Evolutionary conservation across 2,329 filamentous ascomycete species (phyloP).

Genomic region (Pestalotiopsis sp.): DNA sequence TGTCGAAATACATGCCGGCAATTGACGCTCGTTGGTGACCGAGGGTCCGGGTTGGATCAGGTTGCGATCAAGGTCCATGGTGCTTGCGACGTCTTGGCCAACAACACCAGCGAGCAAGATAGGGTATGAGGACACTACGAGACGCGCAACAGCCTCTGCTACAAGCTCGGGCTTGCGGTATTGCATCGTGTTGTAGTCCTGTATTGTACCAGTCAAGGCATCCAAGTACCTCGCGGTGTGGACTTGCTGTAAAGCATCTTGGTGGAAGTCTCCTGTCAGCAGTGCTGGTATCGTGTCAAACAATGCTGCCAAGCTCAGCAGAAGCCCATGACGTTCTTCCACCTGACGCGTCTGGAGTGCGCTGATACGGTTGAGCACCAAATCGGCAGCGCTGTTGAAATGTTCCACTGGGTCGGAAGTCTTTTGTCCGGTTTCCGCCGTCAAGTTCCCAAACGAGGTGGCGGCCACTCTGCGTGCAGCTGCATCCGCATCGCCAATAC

Average conservation of each 20-base stretch:
- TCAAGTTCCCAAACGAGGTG: slow-evolving; percentile 65
- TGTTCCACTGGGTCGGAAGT: slow-evolving; percentile 24
- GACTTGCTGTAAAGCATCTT: slow-evolving; percentile 11
- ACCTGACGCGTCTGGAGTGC: slow-evolving; percentile 59
- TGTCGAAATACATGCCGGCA: background rate
- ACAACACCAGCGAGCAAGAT: slow-evolving; percentile 43
- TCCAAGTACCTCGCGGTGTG: slow-evolving; percentile 26
- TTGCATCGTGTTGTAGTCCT: slow-evolving; percentile 41
- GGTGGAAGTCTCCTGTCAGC: slow-evolving; percentile 13
- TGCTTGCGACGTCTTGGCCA: background rate
- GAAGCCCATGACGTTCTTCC: slow-evolving; percentile 70
- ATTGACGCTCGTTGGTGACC: background rate
- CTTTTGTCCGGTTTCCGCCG: slow-evolving; percentile 38
- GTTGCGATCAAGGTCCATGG: background rate
- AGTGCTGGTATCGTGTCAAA: slow-evolving; percentile 49
- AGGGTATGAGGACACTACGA: slow-evolving; percentile 57
- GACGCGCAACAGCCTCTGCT: slow-evolving; percentile 61
- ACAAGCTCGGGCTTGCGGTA: slow-evolving; percentile 67
- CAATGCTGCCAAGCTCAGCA: slow-evolving; percentile 63
- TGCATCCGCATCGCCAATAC: slow-evolving; percentile 78
- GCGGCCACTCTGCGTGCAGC: slow-evolving; percentile 74
- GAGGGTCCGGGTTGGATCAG: background rate
- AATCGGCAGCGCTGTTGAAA: slow-evolving; percentile 38
- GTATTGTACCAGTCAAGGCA: slow-evolving; percentile 39
- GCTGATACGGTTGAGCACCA: slow-evolving; percentile 47